Base-by-base conservation (phyloP, 495 filamentous ascomycete genomes). In the Chaetomidium leptoderma region DNA sequence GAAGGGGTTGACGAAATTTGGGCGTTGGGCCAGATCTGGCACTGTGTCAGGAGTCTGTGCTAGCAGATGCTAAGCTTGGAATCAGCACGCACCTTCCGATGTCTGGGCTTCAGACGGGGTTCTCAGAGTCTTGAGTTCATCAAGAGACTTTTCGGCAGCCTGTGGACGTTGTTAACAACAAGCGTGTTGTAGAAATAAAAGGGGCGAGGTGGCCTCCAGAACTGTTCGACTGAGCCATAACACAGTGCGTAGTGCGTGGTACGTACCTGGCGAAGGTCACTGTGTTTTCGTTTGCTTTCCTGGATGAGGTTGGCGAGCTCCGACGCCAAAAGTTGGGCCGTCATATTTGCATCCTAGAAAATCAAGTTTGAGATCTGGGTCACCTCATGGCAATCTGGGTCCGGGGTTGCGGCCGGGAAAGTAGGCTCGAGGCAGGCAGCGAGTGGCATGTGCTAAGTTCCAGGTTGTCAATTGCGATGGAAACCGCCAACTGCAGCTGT, bases 261-360 rank as follows among this genome's bases (percentile, higher is more conserved):
- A 67, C 81, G 58, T 67, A 92, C 91, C 81, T 87, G 87, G 78
- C 90, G 83, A 39, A 98, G 73, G 60, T 97, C 93, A 52, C 83
- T 79, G 71, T 96, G 86, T 73, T 95, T 97, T 60, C 92, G 83
- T 72, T 95, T 96, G 64, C 91, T 92, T 71, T 98, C 93, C 68
- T 96, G 92, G 52, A 97, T 88, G 63, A 98, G 82, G 73, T 88
- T 95, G 64, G 87, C 80, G 63, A 98, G 85, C 79, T 98, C 93
- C 47, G 86, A 83, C 62, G 86, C 86, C 61, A 98, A 81, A 56
- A 97, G 83, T 77, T 95, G 90, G 55, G 91, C 85, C 66, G 90
- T 96, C 93, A 98, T 98, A 68, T 81, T 86, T 64, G 66, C 68
- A 64, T 70, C 59, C 55, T 60, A 52, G 40, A 44, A 33, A 13